Evolutionary conservation across 208 protist genomes (phyloP), one percentile per base, ranked within the genome.

Genomic region (Wallacemonas sp.): DNA sequence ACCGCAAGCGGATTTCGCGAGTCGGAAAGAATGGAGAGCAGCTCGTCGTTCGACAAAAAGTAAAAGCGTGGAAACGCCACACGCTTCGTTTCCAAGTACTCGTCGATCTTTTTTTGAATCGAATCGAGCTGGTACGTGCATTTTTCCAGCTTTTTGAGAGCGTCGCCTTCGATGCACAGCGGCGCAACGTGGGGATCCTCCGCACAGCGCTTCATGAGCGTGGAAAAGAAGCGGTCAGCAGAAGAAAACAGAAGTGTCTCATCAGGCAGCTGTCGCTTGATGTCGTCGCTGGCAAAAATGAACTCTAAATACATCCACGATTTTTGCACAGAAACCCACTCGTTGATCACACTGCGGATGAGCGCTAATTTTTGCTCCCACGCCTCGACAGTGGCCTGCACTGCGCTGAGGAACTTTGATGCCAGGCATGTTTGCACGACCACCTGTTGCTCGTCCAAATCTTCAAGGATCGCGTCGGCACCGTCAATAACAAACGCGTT

Each of bases 291-390:
- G 24, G 86, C 90, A 68, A 99, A 99, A 56, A 99, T 99, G 66
- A 98, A 98, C 68, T 99, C 97, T 19, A 99, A 80, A 72, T 99
- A 99, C 81, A 99, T 95, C 97, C 97, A 99, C 30, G 78, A 78
- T 56, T 94, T 96, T 71, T 99, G 98, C 27, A 95, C 87, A 4
- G 75, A 80, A 26, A 98, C 78, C 96, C 96, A 98, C 61, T 98
- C 95, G 24, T 96, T 81, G 34, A 98, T 78, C 11, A 98, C 88
- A 41, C 85, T 77, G 47, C 86, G 66, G 17, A 98, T 88, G 21
- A 79, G 65, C 19, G 62, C 52, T 39, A 98, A 80, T 61, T 91
- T 91, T 19, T 60, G 61, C 27, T 96, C 86, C 94, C 95, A 98
- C 26, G 89, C 80, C 27, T 79, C 75, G 46, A 98, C 84, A 32